Percentiles rank a stretch among this genome's conserved stretches.
Evolutionary conservation across 495 filamentous ascomycete genomes (phyloP).

Genomic region (Talaromyces borbonicus): DNA sequence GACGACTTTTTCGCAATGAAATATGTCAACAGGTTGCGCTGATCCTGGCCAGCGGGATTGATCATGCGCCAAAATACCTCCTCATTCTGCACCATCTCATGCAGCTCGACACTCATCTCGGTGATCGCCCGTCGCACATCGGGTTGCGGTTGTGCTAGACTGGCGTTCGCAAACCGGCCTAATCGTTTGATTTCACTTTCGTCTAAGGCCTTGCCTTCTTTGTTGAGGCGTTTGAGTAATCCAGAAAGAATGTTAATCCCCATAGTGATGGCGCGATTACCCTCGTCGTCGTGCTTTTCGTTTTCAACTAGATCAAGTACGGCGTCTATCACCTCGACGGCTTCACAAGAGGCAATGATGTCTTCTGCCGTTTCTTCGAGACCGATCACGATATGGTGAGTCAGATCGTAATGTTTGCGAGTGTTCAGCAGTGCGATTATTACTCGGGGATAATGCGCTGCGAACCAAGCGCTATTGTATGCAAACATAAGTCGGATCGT

Average conservation of each 20-base stretch:
- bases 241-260: conserved; percentile 49
- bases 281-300: conserved; percentile 19
- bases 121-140: conserved; percentile 73
- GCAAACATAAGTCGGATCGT: conserved; percentile 71
- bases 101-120: conserved; percentile 65
- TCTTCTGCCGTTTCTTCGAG: conserved; percentile 49
- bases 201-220: conserved; percentile 13
- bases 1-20: conserved; percentile 54
- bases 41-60: conserved; percentile 51
- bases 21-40: conserved; percentile 71
- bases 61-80: conserved; percentile 55
- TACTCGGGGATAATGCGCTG: conserved; percentile 52
- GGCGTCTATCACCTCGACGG: conserved; percentile 37
- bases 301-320: conserved; percentile 39
- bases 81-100: conserved; percentile 52
- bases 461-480: conserved; percentile 53
- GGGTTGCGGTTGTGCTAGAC: conserved; percentile 60
- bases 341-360: conserved; percentile 37
- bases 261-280: conserved; percentile 38
- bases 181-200: conserved; percentile 23
- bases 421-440: conserved; percentile 60
- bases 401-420: conserved; percentile 42
- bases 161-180: conserved; percentile 46
- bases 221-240: conserved; percentile 18
- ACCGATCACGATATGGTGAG: conserved; percentile 46